Evolutionary conservation across 441 rosid species (phyloP), one percentile per base, ranked within the genome.

Genomic region (Bruguiera hainesii): DNA sequence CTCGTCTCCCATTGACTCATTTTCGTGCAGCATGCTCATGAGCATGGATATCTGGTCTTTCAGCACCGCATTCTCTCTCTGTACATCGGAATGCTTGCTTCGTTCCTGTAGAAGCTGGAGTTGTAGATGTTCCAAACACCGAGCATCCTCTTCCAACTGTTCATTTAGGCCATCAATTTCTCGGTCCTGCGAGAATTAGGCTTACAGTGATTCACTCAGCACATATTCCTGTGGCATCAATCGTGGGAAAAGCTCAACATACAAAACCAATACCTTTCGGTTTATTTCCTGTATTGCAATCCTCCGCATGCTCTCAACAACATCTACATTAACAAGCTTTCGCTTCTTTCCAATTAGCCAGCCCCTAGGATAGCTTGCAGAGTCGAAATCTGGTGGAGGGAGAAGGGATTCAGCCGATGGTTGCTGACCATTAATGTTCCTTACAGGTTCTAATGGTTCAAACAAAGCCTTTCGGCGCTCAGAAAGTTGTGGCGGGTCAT

Each of bases 321-420:
- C 98, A 76, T 94, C 99, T 50, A 94, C 96, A 74, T 91, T 91
- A 29, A 91, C 99, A 31, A 94, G 83, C 78, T 94, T 94, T 57
- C 99, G 80, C 90, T 87, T 94, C 87, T 94, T 94, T 62, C 99
- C 99, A 2, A 94, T 80, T 72, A 94, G 76, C 98, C 99, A 94
- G 6, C 99, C 98, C 63, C 89, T 89, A 0, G 99, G 98, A 80
- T 91, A 94, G 80, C 66, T 75, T 3, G 97, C 81, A 25, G 89
- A 56, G 72, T 94, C 98, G n/a, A 94, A 94, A 79, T 94, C 98
- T 1, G 97, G 98, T 5, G 98, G 97, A 6, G 98, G 97, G 51
- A 94, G 83, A 52, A 91, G 75, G 5, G 90, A 83, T 71, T 91
- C 98, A 30, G 91, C 89, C 0, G 87, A 74, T 59, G 75, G 84